These are phyloP conservation scores for Capsella rubella DNA, from an alignment of 441 rosid genomes.

Conservation along the genomic window DNA sequence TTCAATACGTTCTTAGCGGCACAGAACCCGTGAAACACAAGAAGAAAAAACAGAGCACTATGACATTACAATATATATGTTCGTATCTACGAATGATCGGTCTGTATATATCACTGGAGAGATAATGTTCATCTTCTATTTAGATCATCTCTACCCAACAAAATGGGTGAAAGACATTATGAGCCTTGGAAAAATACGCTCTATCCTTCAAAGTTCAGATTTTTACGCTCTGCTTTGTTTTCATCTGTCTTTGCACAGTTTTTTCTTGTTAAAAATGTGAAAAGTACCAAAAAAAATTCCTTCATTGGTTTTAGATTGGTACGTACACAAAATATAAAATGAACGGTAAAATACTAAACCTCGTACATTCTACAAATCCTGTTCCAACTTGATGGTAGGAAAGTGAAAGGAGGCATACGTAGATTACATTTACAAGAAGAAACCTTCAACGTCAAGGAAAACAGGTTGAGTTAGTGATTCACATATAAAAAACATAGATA, in stretches of 20 bases:
- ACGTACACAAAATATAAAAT: background rate
- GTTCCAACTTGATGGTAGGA: constrained; percentile 25
- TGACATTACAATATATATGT: constrained; percentile 4
- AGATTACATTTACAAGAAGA: constrained; percentile 26
- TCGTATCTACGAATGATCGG: constrained; percentile 6
- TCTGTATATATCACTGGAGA: constrained; percentile 36
- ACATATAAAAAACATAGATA: constrained; percentile 11
- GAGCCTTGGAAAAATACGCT: background rate
- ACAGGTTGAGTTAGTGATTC: constrained; percentile 19
- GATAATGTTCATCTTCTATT: background rate
- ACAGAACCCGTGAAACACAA: constrained; percentile 55
- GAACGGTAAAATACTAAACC: constrained; percentile 20
- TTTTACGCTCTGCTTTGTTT: constrained; percentile 5
- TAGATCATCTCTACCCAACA: constrained; percentile 5
- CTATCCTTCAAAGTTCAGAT: background rate
- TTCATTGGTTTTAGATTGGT: background rate
- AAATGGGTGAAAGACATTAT: background rate
- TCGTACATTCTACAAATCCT: constrained; percentile 27
- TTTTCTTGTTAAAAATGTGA: background rate
- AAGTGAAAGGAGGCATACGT: constrained; percentile 30
- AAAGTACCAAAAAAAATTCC: background rate
- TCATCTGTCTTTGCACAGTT: background rate
- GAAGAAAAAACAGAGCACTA: constrained; percentile 15
- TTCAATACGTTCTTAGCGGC: constrained; percentile 84
- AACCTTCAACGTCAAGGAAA: constrained; percentile 29